Evolutionary conservation across 495 filamentous ascomycete species (phyloP).

Genomic region (Annulohypoxylon maeteangense): DNA sequence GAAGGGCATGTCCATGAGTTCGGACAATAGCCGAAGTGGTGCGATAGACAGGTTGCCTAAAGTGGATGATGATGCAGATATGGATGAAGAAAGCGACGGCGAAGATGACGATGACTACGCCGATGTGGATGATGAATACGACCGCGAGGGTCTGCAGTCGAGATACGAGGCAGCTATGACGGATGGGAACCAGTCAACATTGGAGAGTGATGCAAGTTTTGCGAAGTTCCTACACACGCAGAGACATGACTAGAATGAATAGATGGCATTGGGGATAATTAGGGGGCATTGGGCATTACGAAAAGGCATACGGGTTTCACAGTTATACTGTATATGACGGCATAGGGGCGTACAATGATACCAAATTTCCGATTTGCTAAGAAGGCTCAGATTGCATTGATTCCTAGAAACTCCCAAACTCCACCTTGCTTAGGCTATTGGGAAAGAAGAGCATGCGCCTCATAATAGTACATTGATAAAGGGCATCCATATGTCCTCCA

Average conservation of each 20-base stretch:
- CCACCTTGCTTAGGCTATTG: background rate
- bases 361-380: conserved; percentile 50
- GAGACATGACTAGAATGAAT: conserved; percentile 20
- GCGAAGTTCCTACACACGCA: conserved; percentile 65
- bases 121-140: conserved; percentile 60
- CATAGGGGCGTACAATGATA: conserved; percentile 49
- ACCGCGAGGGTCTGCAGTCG: conserved; percentile 68
- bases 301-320: conserved; percentile 10
- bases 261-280: background rate
- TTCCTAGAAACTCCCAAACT: conserved; percentile 33
- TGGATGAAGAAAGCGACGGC: conserved; percentile 55
- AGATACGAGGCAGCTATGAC: conserved; percentile 70
- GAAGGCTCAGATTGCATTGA: background rate
- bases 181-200: conserved; percentile 54
- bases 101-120: conserved; percentile 60
- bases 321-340: conserved; percentile 7
- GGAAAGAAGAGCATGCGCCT: background rate
- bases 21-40: conserved; percentile 19
- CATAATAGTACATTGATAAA: background rate
- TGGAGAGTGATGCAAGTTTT: conserved; percentile 68
- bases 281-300: background rate
- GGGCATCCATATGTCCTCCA: too few species aligned
- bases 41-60: conserved; percentile 47
- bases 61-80: conserved; percentile 63
- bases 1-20: conserved; percentile 86